These are phyloP conservation scores for Colletotrichum acutatum DNA, from an alignment of 2,329 filamentous ascomycete species.

Conservation along the genomic window DNA sequence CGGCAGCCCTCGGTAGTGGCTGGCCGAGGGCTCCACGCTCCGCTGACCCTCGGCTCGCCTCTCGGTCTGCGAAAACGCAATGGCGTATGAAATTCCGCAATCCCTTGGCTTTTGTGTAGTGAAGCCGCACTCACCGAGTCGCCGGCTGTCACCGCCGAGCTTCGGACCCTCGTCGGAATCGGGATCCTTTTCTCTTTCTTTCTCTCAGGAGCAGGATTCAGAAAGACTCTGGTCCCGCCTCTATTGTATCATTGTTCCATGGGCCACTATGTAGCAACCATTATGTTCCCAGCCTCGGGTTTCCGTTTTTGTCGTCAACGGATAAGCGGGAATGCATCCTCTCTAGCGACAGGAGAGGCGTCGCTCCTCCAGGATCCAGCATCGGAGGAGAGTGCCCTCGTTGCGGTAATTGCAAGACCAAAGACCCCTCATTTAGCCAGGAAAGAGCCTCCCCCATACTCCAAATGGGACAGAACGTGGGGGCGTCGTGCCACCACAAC, in stretches of 20 bases:
- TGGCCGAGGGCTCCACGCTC: conserved; percentile 22
- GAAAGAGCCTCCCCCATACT: not conserved
- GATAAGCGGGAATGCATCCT: conserved; percentile 34
- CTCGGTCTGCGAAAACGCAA: conserved; percentile 19
- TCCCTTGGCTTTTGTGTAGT: not conserved
- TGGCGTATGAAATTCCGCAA: not conserved
- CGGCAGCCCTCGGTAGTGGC: conserved; percentile 27
- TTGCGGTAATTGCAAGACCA: conserved; percentile 8
- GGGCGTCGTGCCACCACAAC: conserved; percentile 18
- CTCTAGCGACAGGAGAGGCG: not conserved
- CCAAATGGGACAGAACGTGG: conserved; percentile 24
- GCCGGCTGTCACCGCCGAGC: not conserved
- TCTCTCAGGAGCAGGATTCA: too few relatives aligned
- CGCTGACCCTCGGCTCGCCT: conserved; percentile 24
- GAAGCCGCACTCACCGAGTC: not conserved
- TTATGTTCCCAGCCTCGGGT: not conserved
- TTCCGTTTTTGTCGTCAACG: conserved; percentile 3
- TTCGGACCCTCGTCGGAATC: not conserved
- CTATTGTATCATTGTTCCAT: not conserved
- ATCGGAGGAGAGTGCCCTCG: conserved; percentile 4
- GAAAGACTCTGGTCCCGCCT: not conserved
- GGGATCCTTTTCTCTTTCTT: too few relatives aligned
- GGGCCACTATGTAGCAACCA: not conserved
- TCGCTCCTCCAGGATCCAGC: not conserved
- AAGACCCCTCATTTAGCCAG: conserved; percentile 12